Conservation (phyloP, 2,329 filamentous ascomycete species). For the Botryotinia convoluta region DNA sequence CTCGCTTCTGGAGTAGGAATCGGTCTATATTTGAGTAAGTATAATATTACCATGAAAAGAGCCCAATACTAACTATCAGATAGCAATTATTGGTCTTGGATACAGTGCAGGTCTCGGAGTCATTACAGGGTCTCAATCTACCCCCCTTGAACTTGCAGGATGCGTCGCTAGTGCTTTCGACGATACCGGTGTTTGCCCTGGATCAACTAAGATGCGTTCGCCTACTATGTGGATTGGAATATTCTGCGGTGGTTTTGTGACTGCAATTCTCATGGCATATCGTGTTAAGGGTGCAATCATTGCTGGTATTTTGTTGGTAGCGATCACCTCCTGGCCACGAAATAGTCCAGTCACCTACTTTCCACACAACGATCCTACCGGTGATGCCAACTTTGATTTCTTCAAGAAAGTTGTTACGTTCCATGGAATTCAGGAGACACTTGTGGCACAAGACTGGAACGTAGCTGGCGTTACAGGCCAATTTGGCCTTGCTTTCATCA, state of each 20-base stretch:
- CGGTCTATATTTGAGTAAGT: constrained; percentile 61
- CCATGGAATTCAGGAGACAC: constrained; percentile 67
- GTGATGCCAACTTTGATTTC: constrained; percentile 73
- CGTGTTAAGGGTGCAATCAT: constrained; percentile 85
- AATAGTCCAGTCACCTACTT: constrained; percentile 78
- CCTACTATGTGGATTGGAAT: constrained; percentile 86
- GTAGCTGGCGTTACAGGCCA: constrained; percentile 66
- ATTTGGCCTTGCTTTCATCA: constrained; percentile 81
- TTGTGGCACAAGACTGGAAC: constrained; percentile 75
- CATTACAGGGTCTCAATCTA: constrained; percentile 64
- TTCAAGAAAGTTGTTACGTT: constrained; percentile 87
- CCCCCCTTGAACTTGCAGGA: constrained; percentile 73
- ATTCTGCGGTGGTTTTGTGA: constrained; percentile 79
- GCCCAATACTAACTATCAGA: background rate
- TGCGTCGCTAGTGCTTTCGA: constrained; percentile 24
- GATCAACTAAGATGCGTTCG: constrained; percentile 70
- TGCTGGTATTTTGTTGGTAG: constrained; percentile 76
- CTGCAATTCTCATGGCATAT: constrained; percentile 78
- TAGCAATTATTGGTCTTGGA: constrained; percentile 67
- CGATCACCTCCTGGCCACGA: constrained; percentile 85
- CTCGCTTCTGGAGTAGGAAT: constrained; percentile 83
- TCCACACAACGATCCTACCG: constrained; percentile 68
- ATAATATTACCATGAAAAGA: background rate
- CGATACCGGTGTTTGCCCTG: constrained; percentile 57
- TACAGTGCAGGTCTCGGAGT: constrained; percentile 81